Evolutionary conservation across 208 protist species (phyloP), one percentile per base, ranked within the genome.

Genomic region (Blastocrithidia nonstop): DNA sequence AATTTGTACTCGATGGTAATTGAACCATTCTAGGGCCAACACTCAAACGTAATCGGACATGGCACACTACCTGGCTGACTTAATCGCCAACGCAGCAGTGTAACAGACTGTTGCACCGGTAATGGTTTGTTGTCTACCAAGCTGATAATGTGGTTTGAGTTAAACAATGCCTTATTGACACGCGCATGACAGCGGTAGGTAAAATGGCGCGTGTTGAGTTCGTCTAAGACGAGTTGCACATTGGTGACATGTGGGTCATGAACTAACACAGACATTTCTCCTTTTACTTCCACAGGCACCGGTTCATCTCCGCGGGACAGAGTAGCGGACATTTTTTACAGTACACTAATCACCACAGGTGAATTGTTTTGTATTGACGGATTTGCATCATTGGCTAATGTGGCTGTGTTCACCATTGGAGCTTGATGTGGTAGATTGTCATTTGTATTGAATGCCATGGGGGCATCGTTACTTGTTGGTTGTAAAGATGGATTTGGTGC

Each of bases 1-100:
- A 92, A 50, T 45, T 92, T 78, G 57, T 85, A 92, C 59, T 92
- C 83, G 29, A 92, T 59, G 4, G 75, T 84, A 46, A 85, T 72
- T 50, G 71, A 58, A 19, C 54, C 49, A 7, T 49, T 27, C 59
- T 73, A 66, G 3, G 78, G 78, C 81, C 83, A 88, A 57, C 78
- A 93, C 19, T 72, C 74, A 45, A 88, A 66, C 32, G 45, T 58
- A 57, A 93, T 55, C n/a, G 83, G 79, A 0, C 70, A 48, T 35
- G 53, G 55, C 24, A 63, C 39, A 26, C 31, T 45, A 15, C 31
- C 40, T 11, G 25, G 28, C 27, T 62, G 31, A 23, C 68, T 50
- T 16, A 76, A 47, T 20, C 67, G 46, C 78, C 83, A 88, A 32
- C 77, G 77, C 31, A 88, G 48, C 41, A 88, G 78, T 15, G 78